Base-by-base conservation (phyloP, 345 rosid genomes). In the Punica granatum region DNA sequence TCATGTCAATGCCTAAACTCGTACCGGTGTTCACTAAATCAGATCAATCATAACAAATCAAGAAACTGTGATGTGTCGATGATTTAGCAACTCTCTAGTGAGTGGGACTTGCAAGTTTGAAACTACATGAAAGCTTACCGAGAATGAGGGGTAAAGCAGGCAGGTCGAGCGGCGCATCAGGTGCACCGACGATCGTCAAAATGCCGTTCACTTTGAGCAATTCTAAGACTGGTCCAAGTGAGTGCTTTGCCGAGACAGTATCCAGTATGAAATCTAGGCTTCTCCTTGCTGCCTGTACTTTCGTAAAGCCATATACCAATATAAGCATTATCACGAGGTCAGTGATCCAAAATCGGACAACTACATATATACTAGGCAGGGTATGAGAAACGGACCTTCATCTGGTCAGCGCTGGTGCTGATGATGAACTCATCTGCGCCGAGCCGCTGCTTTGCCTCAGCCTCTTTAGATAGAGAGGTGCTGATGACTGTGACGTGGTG, bases 401-500 rank as follows among this genome's bases (percentile, higher is more conserved):
- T 80, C 59, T 80, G 82, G 18, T 73, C 32, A 0, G 76, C 19
- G 14, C 79, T 11, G 25, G 86, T 72, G 80, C 90, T 85, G 72
- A 87, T 26, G 1, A 85, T 74, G 76, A 85, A 85, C 12, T 49
- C 75, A 46, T 88, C 87, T 0, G 85, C 89, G 13, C 85, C 90
- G 26, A 85, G 70, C 7, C 82, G 80, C 21, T 83, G 73, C 39
- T 33, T 79, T 35, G 87, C 90, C 59, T 84, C 89, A 14, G 51
- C 48, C 64, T 86, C 86, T 71, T 81, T 86, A 1, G 81, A 77
- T 0, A 87, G 86, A 60, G 86, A 85, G 15, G 87, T 85, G 68
- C 89, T 84, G 65, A 85, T 82, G 58, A 85, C 86, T 0, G 90
- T 82, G 3, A 85, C 89, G 4, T 82, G 85, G 74, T 79, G 83